A percentile compares a stretch with the other conserved stretches of the same genome.
phyloP scores from a whole-genome alignment of 2,329 filamentous ascomycete genomes.

The Phyllosticta capitalensis region DNA sequence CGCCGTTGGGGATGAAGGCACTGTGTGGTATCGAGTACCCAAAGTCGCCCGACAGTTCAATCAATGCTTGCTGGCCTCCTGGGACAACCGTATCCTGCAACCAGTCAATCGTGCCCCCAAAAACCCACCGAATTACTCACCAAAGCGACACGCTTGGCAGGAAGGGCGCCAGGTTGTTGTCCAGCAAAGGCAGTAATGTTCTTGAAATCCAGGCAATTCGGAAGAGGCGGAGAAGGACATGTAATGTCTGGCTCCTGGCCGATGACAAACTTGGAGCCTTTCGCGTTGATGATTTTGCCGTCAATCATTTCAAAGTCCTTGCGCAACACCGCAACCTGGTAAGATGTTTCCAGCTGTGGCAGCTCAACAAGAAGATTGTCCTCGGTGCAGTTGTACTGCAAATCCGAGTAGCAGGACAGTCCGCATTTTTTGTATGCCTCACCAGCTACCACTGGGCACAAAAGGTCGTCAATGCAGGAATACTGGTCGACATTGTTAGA shows the following conservation, averaged over 20 bases:
- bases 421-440: slow-evolving; percentile 24
- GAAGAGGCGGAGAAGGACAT: background rate
- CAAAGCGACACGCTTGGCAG: background rate
- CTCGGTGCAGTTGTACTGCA: background rate
- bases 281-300: background rate
- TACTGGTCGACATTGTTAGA: background rate
- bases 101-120: background rate
- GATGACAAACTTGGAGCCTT: background rate
- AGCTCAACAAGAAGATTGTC: background rate
- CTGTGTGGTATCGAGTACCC: slow-evolving; percentile 7
- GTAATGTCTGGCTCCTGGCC: background rate
- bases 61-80: slow-evolving; percentile 7
- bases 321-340: background rate
- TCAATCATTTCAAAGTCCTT: background rate
- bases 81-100: background rate
- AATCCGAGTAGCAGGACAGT: slow-evolving; percentile 22
- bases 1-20: background rate
- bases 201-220: background rate
- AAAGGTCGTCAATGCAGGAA: background rate
- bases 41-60: background rate
- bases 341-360: background rate
- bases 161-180: background rate
- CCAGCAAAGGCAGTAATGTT: background rate
- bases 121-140: background rate
- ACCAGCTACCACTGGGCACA: slow-evolving; percentile 14